Evolutionary conservation across 2,329 filamentous ascomycete genomes (phyloP).

Genomic region (Paraphaeosphaeria minitans): DNA sequence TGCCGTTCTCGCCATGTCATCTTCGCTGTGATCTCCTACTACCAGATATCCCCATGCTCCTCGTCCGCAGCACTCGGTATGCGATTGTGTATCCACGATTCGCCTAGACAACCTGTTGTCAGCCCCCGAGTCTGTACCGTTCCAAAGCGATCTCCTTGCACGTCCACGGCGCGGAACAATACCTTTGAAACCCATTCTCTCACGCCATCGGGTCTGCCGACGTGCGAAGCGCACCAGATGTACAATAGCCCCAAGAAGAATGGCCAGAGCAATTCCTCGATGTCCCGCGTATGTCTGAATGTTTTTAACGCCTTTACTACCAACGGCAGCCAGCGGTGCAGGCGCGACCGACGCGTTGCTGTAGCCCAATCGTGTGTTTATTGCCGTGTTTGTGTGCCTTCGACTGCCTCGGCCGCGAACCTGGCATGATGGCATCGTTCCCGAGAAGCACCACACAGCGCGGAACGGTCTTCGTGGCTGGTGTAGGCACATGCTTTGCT

Average conservation of each 20-base stretch:
- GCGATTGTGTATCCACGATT: no score
- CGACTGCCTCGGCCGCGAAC: background rate
- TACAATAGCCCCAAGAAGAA: background rate
- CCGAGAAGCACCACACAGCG: background rate
- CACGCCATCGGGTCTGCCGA: background rate
- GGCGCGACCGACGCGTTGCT: no score
- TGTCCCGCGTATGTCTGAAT: no score
- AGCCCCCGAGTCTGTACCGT: no score
- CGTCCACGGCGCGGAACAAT: background rate
- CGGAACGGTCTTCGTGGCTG: background rate
- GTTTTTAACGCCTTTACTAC: no score
- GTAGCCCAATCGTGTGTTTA: background rate
- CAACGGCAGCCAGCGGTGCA: no score
- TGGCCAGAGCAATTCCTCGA: no score
- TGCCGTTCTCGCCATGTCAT: no score
- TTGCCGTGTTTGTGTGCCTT: background rate
- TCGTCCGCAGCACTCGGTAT: no score
- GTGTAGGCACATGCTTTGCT: background rate
- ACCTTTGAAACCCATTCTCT: background rate
- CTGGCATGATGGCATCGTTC: background rate
- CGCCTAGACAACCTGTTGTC: no score
- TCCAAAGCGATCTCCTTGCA: background rate
- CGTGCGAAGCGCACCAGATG: background rate
- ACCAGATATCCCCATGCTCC: no score
- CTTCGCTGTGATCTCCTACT: no score